Conservation (phyloP, 345 rosid species). For the Durio zibethinus region DNA sequence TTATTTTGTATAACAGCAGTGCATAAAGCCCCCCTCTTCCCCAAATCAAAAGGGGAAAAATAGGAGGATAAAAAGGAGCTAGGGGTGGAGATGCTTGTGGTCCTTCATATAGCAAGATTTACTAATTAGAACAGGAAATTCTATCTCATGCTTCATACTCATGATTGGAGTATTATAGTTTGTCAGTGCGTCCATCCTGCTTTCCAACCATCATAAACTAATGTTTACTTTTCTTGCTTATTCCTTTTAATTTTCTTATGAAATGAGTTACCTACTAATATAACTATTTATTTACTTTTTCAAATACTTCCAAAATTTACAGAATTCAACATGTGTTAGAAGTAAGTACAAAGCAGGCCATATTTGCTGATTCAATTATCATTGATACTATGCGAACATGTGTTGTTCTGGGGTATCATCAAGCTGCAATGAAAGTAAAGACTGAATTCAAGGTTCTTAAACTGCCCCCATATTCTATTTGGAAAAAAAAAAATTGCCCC, state of each 20-base stretch:
- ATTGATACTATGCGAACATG: conserved; percentile 99
- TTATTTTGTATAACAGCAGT: background rate
- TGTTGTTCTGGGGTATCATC: conserved; percentile 25
- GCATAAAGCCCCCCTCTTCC: background rate
- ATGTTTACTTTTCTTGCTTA: background rate
- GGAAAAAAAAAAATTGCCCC: background rate
- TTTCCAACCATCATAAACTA: background rate
- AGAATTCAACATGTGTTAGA: conserved; percentile 95
- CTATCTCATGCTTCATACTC: background rate
- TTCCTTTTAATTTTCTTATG: background rate
- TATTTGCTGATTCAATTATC: conserved; percentile 93
- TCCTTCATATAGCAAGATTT: background rate
- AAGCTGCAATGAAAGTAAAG: conserved; percentile 32
- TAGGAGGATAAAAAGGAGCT: background rate
- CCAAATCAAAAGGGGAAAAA: background rate
- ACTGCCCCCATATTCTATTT: background rate
- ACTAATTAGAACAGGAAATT: background rate
- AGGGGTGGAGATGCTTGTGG: background rate
- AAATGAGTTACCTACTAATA: conserved; percentile 7
- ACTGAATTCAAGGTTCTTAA: conserved; percentile 63
- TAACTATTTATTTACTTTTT: background rate
- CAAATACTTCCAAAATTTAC: conserved; percentile 14
- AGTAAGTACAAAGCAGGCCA: conserved; percentile 82
- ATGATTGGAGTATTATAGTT: background rate
- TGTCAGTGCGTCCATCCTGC: background rate